A percentile compares a stretch with the other conserved stretches of the same genome.
These are phyloP conservation scores for Lactifluus subvellereus DNA, from an alignment of 768 basidiomycete genomes.

Conservation along the genomic window DNA sequence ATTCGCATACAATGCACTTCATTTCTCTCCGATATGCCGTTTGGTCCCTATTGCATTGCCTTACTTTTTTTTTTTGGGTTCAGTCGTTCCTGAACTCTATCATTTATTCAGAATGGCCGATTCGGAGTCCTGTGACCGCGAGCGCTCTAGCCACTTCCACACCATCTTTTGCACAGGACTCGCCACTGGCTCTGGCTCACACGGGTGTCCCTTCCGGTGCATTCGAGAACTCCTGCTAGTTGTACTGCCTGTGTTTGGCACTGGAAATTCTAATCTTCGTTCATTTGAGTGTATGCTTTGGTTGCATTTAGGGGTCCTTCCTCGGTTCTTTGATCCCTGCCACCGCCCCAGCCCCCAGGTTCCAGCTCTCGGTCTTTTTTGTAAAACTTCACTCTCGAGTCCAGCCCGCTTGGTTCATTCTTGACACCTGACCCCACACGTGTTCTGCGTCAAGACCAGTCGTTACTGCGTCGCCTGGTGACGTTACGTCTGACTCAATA, in stretches of 20 bases:
- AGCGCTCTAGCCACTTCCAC: background rate
- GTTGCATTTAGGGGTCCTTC: background rate
- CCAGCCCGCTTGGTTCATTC: background rate
- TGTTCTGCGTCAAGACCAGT: background rate
- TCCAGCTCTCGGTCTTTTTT: background rate
- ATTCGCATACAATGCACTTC: background rate
- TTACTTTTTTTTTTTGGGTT: background rate
- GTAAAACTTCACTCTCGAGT: background rate
- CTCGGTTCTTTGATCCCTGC: no score
- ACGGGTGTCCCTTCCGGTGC: background rate
- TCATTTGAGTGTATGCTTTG: background rate
- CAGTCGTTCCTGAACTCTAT: background rate
- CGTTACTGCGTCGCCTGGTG: conserved; percentile 6
- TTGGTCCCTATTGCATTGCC: background rate
- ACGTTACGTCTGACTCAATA: background rate
- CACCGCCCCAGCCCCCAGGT: background rate
- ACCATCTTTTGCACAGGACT: background rate
- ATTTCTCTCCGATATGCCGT: no score
- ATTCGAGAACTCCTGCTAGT: background rate
- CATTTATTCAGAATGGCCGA: background rate
- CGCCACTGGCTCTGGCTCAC: no score
- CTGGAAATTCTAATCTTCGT: background rate
- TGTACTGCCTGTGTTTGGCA: background rate
- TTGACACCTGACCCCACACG: background rate
- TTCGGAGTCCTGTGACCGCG: background rate